Evolutionary conservation across 2,329 filamentous ascomycete species (phyloP).

Genomic region (Ophiostoma piceae): DNA sequence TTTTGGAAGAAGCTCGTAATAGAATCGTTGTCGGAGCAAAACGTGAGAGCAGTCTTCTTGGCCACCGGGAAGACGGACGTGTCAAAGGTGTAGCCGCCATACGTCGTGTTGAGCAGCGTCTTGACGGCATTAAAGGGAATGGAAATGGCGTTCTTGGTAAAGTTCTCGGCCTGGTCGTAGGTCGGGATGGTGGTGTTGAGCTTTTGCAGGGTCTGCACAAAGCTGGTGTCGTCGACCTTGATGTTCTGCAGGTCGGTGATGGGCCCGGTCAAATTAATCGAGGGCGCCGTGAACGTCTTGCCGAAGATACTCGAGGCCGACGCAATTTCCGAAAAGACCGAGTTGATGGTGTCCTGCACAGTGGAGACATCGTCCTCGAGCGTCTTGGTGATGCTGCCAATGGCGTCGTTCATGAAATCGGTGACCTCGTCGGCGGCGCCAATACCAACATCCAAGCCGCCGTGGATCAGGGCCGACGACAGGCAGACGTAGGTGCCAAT

Average conservation of each 20-base stretch:
- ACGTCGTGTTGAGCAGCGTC: slow-evolving; percentile 61
- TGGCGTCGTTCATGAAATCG: slow-evolving; percentile 48
- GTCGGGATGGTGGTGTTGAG: slow-evolving; percentile 76
- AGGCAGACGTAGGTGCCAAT: slow-evolving; percentile 87
- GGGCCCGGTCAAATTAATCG: slow-evolving; percentile 59
- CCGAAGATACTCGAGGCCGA: slow-evolving; percentile 47
- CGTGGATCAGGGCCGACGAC: slow-evolving; percentile 74
- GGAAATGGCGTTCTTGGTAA: slow-evolving; percentile 68
- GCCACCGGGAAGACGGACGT: slow-evolving; percentile 74
- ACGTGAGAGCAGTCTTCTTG: slow-evolving; percentile 72
- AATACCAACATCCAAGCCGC: slow-evolving; percentile 64
- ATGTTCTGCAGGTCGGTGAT: slow-evolving; percentile 65
- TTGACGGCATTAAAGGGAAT: slow-evolving; percentile 79
- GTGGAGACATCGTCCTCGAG: slow-evolving; percentile 50
- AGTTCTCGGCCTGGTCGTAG: slow-evolving; percentile 77
- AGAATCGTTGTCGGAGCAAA: slow-evolving; percentile 80
- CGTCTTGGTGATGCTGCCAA: slow-evolving; percentile 46
- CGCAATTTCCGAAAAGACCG: slow-evolving; percentile 50
- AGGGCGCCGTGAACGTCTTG: slow-evolving; percentile 34
- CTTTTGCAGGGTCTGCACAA: slow-evolving; percentile 63
- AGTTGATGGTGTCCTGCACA: slow-evolving; percentile 48
- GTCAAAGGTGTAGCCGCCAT: slow-evolving; percentile 73
- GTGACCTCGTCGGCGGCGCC: slow-evolving; percentile 39
- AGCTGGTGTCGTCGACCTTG: slow-evolving; percentile 58
- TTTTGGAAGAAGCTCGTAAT: slow-evolving; percentile 79